Conservation (phyloP, 192 early-diverging fungal species). For the Chytriomyces sp. region DNA sequence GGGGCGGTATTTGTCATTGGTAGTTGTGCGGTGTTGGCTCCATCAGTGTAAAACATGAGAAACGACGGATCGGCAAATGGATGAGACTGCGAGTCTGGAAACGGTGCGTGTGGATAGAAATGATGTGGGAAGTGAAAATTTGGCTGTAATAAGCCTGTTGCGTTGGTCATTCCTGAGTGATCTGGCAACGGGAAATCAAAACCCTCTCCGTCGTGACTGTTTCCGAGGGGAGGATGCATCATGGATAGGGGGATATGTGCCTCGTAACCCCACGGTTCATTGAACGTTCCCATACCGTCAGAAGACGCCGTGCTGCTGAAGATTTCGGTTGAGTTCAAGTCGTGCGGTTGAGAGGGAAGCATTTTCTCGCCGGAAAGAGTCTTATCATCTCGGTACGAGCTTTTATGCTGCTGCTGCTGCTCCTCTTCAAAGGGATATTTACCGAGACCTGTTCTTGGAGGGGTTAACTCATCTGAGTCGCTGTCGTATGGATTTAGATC, state of each 20-base stretch:
- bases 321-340: background rate
- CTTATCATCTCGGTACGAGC: background rate
- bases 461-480: background rate
- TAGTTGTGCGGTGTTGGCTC: background rate
- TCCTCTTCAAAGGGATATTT: background rate
- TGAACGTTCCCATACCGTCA: conserved; percentile 20
- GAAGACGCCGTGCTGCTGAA: background rate
- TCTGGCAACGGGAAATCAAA: too few species aligned
- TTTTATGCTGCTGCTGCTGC: background rate
- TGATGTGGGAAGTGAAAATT: conserved; percentile 17
- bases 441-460: background rate
- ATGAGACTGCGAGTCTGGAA: background rate
- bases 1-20: background rate
- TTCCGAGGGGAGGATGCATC: conserved; percentile 32
- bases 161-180: background rate
- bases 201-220: too few species aligned
- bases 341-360: background rate
- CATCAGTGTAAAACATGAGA: conserved; percentile 10
- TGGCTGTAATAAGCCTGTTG: conserved; percentile 1
- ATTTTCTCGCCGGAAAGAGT: background rate
- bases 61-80: conserved; percentile 9
- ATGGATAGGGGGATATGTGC: conserved; percentile 18
- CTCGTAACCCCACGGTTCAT: background rate
- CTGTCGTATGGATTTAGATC: background rate
- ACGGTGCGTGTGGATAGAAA: conserved; percentile 3